Base-by-base conservation (phyloP, 2,329 filamentous ascomycete genomes). In the Botrytis paeoniae region DNA sequence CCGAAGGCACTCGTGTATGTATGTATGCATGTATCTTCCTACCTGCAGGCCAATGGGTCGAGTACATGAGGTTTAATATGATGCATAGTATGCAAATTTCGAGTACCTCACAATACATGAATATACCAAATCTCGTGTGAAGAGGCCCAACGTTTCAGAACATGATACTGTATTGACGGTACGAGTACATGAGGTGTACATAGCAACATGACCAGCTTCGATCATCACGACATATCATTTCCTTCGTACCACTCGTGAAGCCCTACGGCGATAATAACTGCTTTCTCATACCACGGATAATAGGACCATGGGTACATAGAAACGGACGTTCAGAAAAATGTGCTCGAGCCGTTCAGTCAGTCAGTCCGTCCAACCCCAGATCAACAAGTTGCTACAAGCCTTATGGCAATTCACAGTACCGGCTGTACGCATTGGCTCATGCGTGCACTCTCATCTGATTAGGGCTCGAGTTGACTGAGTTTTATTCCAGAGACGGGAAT, bases 11-110 rank as follows among this genome's bases (percentile, higher is more conserved):
- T 39, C 22, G 25, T 71, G 45, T 43, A 70, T 69, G 64, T 61
- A 37, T 39, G 16, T 45, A 41, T 69, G 54, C 29, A 62, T 70
- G 65, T 57, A 32, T 32, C 48, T 43, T 69, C 35, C 48, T 57
- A 32, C n/a, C 35, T 69, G 65, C 65, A 69, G 41, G 65, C 65
- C 48, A 69, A 69, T 16, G 64, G 64, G 35, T 54, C 45, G 35
- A 54, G 43, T 68, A 54, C 64, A 54, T 69, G n/a, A 22, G 25
- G 3, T 41, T 41, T 41, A n/a, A 41, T 43, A 57, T 37, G 22
- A 57, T 37, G 22, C 25, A 63, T 43, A 37, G 37, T 22, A 43
- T 63, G 61, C 37, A 41, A 20, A 68, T 39, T 37, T 29, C 14
- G 48, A 57, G 25, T 29, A 68, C 35, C 37, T 37, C 37, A 57